Evolutionary conservation across 495 filamentous ascomycete species (phyloP), one percentile per base, ranked within the genome.

Genomic region (Aspergillus cavernicola): DNA sequence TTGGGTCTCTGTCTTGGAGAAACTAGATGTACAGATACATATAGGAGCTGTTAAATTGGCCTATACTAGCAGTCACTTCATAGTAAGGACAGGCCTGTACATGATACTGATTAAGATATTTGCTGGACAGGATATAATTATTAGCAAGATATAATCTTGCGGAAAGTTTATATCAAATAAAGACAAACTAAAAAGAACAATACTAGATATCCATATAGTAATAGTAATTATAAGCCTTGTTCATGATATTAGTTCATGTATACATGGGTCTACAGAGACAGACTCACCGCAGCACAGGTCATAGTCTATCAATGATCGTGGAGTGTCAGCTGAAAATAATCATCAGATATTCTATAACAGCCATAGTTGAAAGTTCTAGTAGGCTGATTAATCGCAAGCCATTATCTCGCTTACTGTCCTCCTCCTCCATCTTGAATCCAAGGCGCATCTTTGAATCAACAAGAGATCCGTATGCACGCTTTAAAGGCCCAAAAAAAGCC

Each of bases 401-500:
- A 15, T n/a, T n/a, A n/a, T n/a, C n/a, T n/a, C n/a, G n/a, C n/a
- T n/a, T n/a, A n/a, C n/a, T n/a, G n/a, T n/a, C n/a, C n/a, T n/a
- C n/a, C n/a, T n/a, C n/a, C n/a, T n/a, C n/a, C n/a, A n/a, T n/a
- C n/a, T 59, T 40, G 28, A 46, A 59, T 28, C 57, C 52, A n/a
- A 37, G 13, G 31, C 41, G 35, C 48, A 48, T 47, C 18, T 38
- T 53, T 40, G 42, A 28, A 15, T 55, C 32, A 59, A 55, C 15
- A 8, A 45, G 40, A 16, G 23, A 19, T 31, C 52, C 40, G 29
- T 55, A 55, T 5, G 44, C 44, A 1, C 43, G 37, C 53, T 55
- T 55, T 50, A 55, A 50, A 18, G 45, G 53, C 2, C 43, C 38
- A n/a, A 47, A 55, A 50, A 22, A 18, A 36, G 28, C 39, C 50